Evolutionary conservation across 257 asterid species (phyloP).

Genomic region (Solanum boliviense): DNA sequence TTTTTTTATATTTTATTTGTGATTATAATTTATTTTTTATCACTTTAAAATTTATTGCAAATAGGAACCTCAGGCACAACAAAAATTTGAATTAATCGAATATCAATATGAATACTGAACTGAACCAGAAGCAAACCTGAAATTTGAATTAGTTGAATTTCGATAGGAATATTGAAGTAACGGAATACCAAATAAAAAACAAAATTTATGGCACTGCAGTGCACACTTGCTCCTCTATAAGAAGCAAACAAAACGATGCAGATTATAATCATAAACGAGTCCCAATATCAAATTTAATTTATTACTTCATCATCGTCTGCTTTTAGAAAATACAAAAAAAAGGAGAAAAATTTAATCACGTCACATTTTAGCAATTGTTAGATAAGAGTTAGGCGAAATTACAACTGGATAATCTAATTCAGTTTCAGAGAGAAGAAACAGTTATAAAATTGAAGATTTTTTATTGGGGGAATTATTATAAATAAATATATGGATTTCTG

Average conservation of each 20-base stretch:
- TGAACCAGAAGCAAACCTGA: fast-evolving
- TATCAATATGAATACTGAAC: too few relatives aligned
- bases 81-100: too few relatives aligned
- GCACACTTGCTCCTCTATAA: background rate
- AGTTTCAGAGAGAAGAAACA: background rate
- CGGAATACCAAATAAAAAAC: fast-evolving
- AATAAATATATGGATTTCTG: constrained; percentile 54
- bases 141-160: fast-evolving
- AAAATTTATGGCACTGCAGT: background rate
- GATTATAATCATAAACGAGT: background rate
- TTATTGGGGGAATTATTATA: background rate
- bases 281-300: background rate
- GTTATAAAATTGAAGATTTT: background rate
- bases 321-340: background rate
- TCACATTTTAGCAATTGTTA: background rate
- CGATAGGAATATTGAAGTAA: fast-evolving
- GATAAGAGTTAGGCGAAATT: background rate
- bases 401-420: background rate
- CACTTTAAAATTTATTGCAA: too few relatives aligned
- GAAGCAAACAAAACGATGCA: background rate
- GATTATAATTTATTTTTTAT: too few relatives aligned
- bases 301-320: background rate
- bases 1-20: too few relatives aligned
- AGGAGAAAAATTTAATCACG: background rate
- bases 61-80: too few relatives aligned